Evolutionary conservation across 2,329 filamentous ascomycete genomes (phyloP).

Genomic region (Dothideomycetes sp.): DNA sequence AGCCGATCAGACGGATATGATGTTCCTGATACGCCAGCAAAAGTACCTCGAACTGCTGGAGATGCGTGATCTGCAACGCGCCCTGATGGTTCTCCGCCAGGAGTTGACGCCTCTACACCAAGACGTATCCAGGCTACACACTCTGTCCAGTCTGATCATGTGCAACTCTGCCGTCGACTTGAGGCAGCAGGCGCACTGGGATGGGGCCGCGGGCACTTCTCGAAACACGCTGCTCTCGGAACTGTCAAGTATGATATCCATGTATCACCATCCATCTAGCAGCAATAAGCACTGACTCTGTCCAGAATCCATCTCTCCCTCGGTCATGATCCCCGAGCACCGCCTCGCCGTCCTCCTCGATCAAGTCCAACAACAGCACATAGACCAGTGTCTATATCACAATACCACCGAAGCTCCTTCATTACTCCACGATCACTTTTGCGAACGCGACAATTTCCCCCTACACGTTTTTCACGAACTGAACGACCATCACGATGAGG

Average conservation of each 20-base stretch:
- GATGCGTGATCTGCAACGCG: slow-evolving; percentile 59
- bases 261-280: too few relatives aligned
- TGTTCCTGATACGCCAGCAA: slow-evolving; percentile 82
- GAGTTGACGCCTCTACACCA: slow-evolving; percentile 82
- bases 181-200: slow-evolving; percentile 70
- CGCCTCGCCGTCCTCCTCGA: slow-evolving; percentile 72
- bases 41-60: slow-evolving; percentile 92
- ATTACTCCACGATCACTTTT: slow-evolving; percentile 80
- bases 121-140: slow-evolving; percentile 67
- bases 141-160: slow-evolving; percentile 85
- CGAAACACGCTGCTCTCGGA: slow-evolving; percentile 67
- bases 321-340: slow-evolving; percentile 92
- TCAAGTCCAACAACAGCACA: slow-evolving; percentile 75
- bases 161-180: slow-evolving; percentile 70
- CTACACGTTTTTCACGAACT: slow-evolving; percentile 62
- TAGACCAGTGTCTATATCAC: slow-evolving; percentile 78
- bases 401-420: slow-evolving; percentile 71
- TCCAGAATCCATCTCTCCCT: slow-evolving; percentile 80
- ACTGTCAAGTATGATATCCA: slow-evolving; percentile 59
- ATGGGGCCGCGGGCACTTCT: slow-evolving; percentile 67
- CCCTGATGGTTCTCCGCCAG: slow-evolving; percentile 72
- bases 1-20: slow-evolving; percentile 69
- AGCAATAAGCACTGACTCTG: slow-evolving; percentile 21
- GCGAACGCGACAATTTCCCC: slow-evolving; percentile 72
- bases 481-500: slow-evolving; percentile 65